Evolutionary conservation across 1,284 basidiomycete genomes (phyloP).

Genomic region (Cryptococcus amylolentus): DNA sequence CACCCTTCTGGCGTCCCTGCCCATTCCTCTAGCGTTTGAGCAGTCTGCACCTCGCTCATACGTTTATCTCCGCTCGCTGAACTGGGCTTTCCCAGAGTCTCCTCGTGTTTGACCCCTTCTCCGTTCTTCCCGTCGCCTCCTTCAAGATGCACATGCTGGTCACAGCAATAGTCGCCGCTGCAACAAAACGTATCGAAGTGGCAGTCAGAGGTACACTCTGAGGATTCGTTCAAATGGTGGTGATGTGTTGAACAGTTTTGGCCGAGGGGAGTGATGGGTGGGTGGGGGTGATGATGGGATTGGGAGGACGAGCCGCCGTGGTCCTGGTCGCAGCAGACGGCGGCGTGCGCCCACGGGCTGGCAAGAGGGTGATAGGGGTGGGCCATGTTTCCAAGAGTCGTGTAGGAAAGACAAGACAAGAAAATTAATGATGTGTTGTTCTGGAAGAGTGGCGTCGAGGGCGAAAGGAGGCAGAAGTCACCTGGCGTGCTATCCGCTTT

Average conservation of each 20-base stretch:
- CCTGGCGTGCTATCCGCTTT: too few relatives aligned
- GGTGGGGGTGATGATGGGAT: too few relatives aligned
- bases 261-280: background rate
- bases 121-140: slow-evolving; percentile 3
- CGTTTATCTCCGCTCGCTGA: background rate
- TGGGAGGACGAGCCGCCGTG: slow-evolving; percentile 33
- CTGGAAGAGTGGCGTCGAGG: background rate
- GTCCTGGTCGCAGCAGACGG: slow-evolving; percentile 41
- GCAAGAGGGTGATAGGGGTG: slow-evolving; percentile 3
- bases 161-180: slow-evolving; percentile 15
- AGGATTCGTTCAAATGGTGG: background rate
- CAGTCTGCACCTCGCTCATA: slow-evolving; percentile 5
- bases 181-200: slow-evolving; percentile 17
- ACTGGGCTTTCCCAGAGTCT: background rate
- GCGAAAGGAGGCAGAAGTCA: background rate
- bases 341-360: slow-evolving; percentile 35
- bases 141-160: slow-evolving; percentile 3
- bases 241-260: background rate
- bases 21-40: slow-evolving; percentile 28
- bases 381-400: background rate
- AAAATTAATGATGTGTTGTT: background rate
- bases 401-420: background rate
- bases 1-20: slow-evolving; percentile 35
- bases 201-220: slow-evolving; percentile 5
- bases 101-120: too few relatives aligned